Evolutionary conservation across 2,329 filamentous ascomycete species (phyloP), one percentile per base, ranked within the genome.

Genomic region (Claviceps capensis): DNA sequence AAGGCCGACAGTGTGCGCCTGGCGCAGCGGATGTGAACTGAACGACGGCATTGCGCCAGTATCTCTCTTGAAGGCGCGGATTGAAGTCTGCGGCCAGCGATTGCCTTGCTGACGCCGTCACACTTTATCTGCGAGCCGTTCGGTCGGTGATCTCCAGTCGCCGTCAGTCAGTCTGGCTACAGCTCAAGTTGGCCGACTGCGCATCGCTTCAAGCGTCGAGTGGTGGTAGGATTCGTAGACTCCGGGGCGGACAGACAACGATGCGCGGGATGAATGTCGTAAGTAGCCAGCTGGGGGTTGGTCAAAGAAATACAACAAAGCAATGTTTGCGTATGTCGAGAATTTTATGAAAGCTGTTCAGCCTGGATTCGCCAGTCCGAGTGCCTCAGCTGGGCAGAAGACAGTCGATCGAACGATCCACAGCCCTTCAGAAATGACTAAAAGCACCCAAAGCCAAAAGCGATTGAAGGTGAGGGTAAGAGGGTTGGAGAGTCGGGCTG

Each of bases 21-120:
- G 78, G 58, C 77, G 74, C 54, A 82, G 73, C 51, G 77, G 74
- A 63, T 79, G 77, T 57, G 72, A 71, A 54, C 76, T 75, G 69
- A 75, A 72, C 67, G 78, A 78, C 67, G 78, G 78, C 73, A 79
- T 82, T 47, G 49, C 60, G 60, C 62, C 59, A 59, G 59, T 56
- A 53, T 58, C 53, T 57, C 48, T 57, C 56, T 34, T 52, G 49
- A 51, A 52, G 54, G 55, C 54, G 55, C 52, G 37, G 22, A 38
- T 43, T 8, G 30, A 17, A 40, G 19, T 43, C 30, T 22, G 40
- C 51, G 30, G 37, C 36, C 48, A 44, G 26, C 13, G n/a, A 47
- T 46, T 23, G 17, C 22, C 22, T 19, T 14, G 41, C 2, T 42
- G 30, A 17, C 17, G 26, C 19, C 17, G 41, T 23, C 19, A n/a